Evolutionary conservation across 441 rosid species (phyloP).

Genomic region (Bruguiera hainesii): DNA sequence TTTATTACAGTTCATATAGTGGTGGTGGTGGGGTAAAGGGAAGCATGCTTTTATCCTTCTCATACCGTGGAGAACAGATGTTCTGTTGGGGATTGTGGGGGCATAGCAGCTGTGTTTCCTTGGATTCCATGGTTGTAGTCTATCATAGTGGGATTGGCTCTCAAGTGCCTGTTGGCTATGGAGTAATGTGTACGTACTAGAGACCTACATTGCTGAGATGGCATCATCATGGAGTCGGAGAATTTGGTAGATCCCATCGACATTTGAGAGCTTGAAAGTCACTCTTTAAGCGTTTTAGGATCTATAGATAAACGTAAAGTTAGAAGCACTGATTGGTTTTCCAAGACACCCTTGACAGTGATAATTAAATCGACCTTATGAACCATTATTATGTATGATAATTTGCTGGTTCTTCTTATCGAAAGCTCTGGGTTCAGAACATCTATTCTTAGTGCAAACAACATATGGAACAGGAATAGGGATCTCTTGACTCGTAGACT

Average conservation of each 20-base stretch:
- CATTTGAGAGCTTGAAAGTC: conserved; percentile 30
- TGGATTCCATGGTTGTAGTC: conserved; percentile 44
- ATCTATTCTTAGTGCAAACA: conserved; percentile 11
- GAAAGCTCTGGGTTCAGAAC: conserved; percentile 19
- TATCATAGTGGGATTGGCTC: conserved; percentile 38
- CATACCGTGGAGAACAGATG: conserved; percentile 26
- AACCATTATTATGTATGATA: conserved; percentile 29
- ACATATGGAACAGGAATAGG: background rate
- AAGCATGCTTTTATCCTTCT: conserved; percentile 34
- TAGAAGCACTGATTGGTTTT: conserved; percentile 9
- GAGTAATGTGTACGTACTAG: conserved; percentile 12
- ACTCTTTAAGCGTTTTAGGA: conserved; percentile 28
- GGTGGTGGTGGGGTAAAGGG: conserved; percentile 33
- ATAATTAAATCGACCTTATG: conserved; percentile 20
- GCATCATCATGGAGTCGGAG: conserved; percentile 14
- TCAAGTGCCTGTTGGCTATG: conserved; percentile 43
- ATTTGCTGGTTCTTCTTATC: conserved; percentile 28
- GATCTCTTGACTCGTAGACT: no score
- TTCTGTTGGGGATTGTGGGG: conserved; percentile 35
- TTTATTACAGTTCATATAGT: conserved; percentile 17
- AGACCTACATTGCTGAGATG: conserved; percentile 7
- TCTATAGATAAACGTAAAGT: conserved; percentile 1
- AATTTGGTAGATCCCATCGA: conserved; percentile 24
- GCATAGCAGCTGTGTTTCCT: conserved; percentile 39
- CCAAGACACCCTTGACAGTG: conserved; percentile 28